Evolutionary conservation across 352 stramenopile genomes (phyloP).

Genomic region (Pythium phragmitis): DNA sequence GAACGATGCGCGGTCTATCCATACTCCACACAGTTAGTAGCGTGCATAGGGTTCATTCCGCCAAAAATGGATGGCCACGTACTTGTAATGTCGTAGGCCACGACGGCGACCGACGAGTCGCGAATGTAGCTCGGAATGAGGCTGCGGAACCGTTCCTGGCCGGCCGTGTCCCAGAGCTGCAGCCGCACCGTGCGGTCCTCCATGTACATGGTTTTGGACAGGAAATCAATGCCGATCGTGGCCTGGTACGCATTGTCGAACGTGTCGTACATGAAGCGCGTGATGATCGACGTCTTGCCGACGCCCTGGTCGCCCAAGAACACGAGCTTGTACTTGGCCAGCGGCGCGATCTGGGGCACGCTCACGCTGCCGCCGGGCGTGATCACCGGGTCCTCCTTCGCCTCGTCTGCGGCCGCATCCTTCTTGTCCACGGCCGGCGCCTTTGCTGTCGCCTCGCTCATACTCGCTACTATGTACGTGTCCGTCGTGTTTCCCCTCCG

Average conservation of each 20-base stretch:
- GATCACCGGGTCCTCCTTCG: constrained; percentile 23
- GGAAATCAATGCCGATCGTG: constrained; percentile 99
- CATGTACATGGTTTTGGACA: constrained; percentile 99
- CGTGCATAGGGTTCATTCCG: no score
- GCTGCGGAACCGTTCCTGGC: constrained; percentile 82
- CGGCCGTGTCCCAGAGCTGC: constrained; percentile 99
- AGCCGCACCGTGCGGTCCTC: constrained; percentile 98
- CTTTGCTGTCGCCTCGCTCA: constrained; percentile 24
- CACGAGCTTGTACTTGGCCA: constrained; percentile 95
- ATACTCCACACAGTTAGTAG: neutral
- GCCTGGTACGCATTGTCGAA: constrained; percentile 98
- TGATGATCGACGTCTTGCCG: constrained; percentile 99
- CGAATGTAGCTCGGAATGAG: constrained; percentile 97
- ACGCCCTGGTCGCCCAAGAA: constrained; percentile 97
- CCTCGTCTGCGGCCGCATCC: constrained; percentile 15
- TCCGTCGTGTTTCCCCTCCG: neutral
- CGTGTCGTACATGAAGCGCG: constrained; percentile 98
- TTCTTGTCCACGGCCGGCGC: constrained; percentile 21
- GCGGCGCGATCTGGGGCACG: constrained; percentile 84
- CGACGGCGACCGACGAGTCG: constrained; percentile 99
- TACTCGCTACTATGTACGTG: neutral
- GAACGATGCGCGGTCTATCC: constrained; percentile 93
- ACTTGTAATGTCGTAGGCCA: constrained; percentile 99
- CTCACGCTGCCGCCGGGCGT: constrained; percentile 26
- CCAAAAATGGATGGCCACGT: constrained; percentile 16